Evolutionary conservation across 2,329 filamentous ascomycete genomes (phyloP).

Genomic region (Nothophoma quercina): DNA sequence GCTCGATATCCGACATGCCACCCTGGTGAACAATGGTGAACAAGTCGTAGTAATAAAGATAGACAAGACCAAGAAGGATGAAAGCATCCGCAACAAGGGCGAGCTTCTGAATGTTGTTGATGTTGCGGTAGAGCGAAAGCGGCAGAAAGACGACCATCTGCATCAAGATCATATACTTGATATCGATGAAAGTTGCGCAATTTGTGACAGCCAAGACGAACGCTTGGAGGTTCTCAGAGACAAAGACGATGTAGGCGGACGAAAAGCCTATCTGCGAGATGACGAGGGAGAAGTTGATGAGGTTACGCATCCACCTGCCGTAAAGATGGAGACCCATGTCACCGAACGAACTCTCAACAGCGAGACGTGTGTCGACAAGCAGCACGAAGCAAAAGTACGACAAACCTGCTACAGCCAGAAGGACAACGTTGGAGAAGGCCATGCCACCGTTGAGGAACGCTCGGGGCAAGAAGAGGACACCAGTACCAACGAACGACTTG

Average conservation of each 20-base stretch:
- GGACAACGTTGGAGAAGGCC: slow-evolving; percentile 91
- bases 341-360: slow-evolving; percentile 92
- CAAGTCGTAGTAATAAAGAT: slow-evolving; percentile 95
- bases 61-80: slow-evolving; percentile 89
- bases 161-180: slow-evolving; percentile 89
- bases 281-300: slow-evolving; percentile 92
- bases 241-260: slow-evolving; percentile 95
- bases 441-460: slow-evolving; percentile 97
- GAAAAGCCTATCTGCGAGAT: slow-evolving; percentile 96
- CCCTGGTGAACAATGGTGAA: slow-evolving; percentile 76
- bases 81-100: slow-evolving; percentile 93
- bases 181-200: slow-evolving; percentile 83
- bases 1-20: slow-evolving; percentile 83
- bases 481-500: slow-evolving; percentile 97
- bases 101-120: slow-evolving; percentile 95
- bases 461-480: slow-evolving; percentile 89
- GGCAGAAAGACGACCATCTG: slow-evolving; percentile 96
- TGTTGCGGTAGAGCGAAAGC: slow-evolving; percentile 91
- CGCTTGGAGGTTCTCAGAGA: slow-evolving; percentile 91
- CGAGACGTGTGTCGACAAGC: slow-evolving; percentile 83
- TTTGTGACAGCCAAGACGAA: slow-evolving; percentile 91
- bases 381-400: slow-evolving; percentile 99
- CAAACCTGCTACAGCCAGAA: slow-evolving; percentile 82
- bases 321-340: slow-evolving; percentile 94
- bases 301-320: slow-evolving; percentile 84